Base-by-base conservation (phyloP, 179 eudicot species). In the Beta macrorhiza region DNA sequence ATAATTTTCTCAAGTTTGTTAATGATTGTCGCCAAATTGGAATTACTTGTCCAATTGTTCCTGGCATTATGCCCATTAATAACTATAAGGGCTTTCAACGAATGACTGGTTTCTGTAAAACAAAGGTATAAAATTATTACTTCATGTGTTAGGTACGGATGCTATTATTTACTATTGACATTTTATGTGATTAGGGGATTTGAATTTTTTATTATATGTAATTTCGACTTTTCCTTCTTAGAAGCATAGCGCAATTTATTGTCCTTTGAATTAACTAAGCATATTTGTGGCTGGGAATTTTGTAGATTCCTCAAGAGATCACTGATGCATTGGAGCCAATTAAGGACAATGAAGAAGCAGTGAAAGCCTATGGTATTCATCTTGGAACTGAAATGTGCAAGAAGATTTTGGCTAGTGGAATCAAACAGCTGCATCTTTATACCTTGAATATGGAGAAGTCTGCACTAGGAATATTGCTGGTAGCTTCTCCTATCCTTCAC, bases 331-430 rank as follows among this genome's bases (percentile, higher is more conserved):
- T 97, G 86, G 99, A 97, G 80, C 95, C 99, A 76, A 97, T 97
- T 76, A 92, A 97, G 89, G 99, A 97, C 86, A 97, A 97, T 80
- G 98, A 97, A 73, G 98, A 94, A 85, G 98, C 99, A 84, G 98
- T 97, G 74, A 97, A 86, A 86, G 93, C 93, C 58, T 97, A 92
- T 76, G 99, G 99, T 53, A 82, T 97, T 88, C 98, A 97, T 92
- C 95, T 91, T 59, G 99, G 93, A 86, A 97, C 99, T 72, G 99
- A 97, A 86, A 94, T 94, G 98, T 96, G 99, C 97, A 97, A 91
- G 97, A 97, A 92, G 90, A 94, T 97, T 84, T 58, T 97, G 86
- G 98, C 99, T 44, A 85, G 78, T 79, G 99, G 99, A 78, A 97
- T 94, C 65, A 94, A 87, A 80, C 90, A 92, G 74, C 55, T 97